phyloP scores from a whole-genome alignment of 2,329 filamentous ascomycete genomes.

The Exserohilum turcica region DNA sequence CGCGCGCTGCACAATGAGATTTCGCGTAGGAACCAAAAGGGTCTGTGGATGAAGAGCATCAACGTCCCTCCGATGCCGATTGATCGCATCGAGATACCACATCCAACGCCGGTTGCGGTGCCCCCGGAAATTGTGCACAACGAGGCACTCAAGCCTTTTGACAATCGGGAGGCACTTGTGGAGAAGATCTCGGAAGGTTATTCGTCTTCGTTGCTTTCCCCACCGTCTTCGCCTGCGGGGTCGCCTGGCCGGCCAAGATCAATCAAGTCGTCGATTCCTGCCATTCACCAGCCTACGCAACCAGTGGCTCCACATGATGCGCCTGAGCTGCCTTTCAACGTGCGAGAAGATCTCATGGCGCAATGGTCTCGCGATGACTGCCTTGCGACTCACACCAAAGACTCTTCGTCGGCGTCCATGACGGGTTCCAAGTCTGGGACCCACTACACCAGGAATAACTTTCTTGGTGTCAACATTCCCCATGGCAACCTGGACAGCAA shows the following conservation, averaged over 20 bases:
- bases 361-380: conserved; percentile 81
- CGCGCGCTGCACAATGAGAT: conserved; percentile 77
- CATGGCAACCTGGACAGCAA: conserved; percentile 44
- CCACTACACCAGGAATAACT: conserved; percentile 41
- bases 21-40: conserved; percentile 70
- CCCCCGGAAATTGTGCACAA: conserved; percentile 35
- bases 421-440: conserved; percentile 69
- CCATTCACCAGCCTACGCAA: conserved; percentile 33
- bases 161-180: conserved; percentile 72
- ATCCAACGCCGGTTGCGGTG: conserved; percentile 28
- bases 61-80: conserved; percentile 70
- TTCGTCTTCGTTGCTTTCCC: conserved; percentile 64
- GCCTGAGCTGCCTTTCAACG: conserved; percentile 65
- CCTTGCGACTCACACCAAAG: conserved; percentile 67
- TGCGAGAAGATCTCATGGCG: conserved; percentile 76
- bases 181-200: conserved; percentile 77
- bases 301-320: conserved; percentile 29
- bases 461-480: conserved; percentile 63
- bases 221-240: conserved; percentile 69
- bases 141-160: conserved; percentile 69
- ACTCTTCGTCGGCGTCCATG: conserved; percentile 74
- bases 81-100: conserved; percentile 58
- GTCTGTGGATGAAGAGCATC: conserved; percentile 79
- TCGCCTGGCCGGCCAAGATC: conserved; percentile 70
- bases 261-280: conserved; percentile 60